Conservation (phyloP, 345 rosid species). For the Corchorus olitorius region DNA sequence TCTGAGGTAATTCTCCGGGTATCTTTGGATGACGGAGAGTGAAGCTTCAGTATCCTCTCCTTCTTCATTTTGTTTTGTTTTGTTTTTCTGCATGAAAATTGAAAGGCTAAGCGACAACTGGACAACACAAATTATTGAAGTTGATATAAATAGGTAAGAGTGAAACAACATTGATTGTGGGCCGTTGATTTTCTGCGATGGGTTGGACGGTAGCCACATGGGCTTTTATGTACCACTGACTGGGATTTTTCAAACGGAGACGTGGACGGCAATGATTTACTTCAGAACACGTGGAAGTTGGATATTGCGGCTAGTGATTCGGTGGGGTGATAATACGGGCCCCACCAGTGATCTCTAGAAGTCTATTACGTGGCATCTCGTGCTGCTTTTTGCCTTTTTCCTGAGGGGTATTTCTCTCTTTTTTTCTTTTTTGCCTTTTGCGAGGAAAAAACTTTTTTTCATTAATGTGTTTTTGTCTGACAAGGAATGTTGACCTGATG, state of each 20-base stretch:
- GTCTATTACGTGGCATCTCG: slow-evolving; percentile 36
- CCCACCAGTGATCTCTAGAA: slow-evolving; percentile 26
- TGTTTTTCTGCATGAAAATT: slow-evolving; percentile 38
- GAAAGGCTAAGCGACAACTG: neutral
- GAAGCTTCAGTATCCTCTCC: neutral
- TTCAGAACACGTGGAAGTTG: slow-evolving; percentile 38
- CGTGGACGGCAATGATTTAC: slow-evolving; percentile 36
- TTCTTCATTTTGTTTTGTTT: neutral
- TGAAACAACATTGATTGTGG: slow-evolving; percentile 23
- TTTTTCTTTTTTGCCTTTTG: no score
- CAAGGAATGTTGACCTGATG: slow-evolving; percentile 23
- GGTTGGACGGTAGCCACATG: slow-evolving; percentile 42
- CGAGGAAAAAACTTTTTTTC: neutral
- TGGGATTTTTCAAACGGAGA: slow-evolving; percentile 28
- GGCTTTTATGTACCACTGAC: slow-evolving; percentile 7
- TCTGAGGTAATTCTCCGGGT: slow-evolving; percentile 4
- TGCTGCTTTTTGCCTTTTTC: neutral
- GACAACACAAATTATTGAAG: neutral
- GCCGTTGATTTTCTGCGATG: slow-evolving; percentile 25
- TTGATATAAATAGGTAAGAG: neutral
- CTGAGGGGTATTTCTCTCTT: neutral
- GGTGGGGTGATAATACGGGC: slow-evolving; percentile 2
- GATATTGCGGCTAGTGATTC: slow-evolving; percentile 27
- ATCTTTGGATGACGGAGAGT: neutral
- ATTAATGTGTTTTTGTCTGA: slow-evolving; percentile 14